Evolutionary conservation across 2,329 filamentous ascomycete genomes (phyloP), one percentile per base, ranked within the genome.

Genomic region (Remersonia thermophila): DNA sequence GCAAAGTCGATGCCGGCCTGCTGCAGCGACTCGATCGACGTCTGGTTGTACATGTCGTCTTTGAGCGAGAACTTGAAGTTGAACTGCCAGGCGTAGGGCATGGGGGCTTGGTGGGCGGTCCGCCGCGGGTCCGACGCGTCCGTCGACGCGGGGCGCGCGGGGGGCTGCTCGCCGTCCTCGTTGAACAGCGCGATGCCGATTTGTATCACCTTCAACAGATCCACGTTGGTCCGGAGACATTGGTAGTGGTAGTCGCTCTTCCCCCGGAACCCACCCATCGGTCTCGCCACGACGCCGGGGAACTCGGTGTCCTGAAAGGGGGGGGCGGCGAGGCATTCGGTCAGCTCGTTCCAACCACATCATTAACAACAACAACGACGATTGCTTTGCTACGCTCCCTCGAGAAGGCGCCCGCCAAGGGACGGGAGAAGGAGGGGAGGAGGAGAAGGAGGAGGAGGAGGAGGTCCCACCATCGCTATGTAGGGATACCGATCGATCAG

Each of bases 221-320:
- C 91, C 52, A 98, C 91, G 55, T 98, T 98, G 51, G 86, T 93
- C 43, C 91, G 83, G 32, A 98, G 70, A 42, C 89, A 96, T 66
- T 98, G 91, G 62, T 98, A 98, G 57, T 98, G 91, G 55, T 98
- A 98, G 52, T 95, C 89, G 47, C 86, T 91, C 63, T 95, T 96
- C 40, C 83, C 91, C 41, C 82, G 77, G 58, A 98, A 98, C 38
- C 81, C 77, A 33, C 91, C 91, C 70, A 98, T 96, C 2, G 91
- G 91, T 48, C 91, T 76, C 17, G 89, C 85, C 36, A 98, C 89
- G 36, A 98, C 86, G 39, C 91, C 91, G n/a, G 91, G 91, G 51
- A 98, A 98, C 56, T 96, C 89, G 16, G 91, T 95, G 56, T 98
- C 91, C 87, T 94, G 55, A 35, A 39, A 45, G 10, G 13, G 16